phyloP scores from a whole-genome alignment of 1,284 basidiomycete species.

The Hemileia vastatrix region DNA sequence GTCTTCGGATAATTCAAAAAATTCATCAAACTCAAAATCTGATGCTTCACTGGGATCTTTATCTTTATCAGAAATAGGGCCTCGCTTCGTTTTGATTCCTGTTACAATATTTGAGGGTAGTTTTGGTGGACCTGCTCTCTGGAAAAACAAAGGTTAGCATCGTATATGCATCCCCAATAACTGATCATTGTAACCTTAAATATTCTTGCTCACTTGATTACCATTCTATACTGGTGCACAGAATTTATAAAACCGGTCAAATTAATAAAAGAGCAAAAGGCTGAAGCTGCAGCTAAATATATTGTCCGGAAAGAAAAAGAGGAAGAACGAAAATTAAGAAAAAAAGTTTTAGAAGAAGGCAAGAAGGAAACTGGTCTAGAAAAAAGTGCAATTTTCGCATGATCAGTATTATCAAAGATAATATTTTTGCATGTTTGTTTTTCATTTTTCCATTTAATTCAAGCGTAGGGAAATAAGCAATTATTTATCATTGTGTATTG shows the following conservation, averaged over 20 bases:
- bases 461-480: too few relatives aligned
- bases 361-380: conserved; percentile 5
- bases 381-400: conserved; percentile 16
- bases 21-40: neutral
- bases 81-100: conserved; percentile 91
- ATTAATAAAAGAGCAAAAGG: conserved; percentile 11
- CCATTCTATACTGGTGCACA: neutral
- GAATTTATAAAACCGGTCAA: conserved; percentile 19
- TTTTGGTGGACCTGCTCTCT: conserved; percentile 88
- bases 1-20: neutral
- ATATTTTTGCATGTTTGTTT: too few relatives aligned
- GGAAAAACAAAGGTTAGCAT: conserved; percentile 57
- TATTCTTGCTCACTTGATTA: neutral
- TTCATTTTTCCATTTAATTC: too few relatives aligned
- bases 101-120: conserved; percentile 98
- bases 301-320: conserved; percentile 15
- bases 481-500: too few relatives aligned
- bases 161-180: neutral
- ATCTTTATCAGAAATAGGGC: conserved; percentile 85
- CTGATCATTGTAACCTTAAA: neutral
- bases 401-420: too few relatives aligned
- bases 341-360: conserved; percentile 1
- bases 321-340: neutral
- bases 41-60: neutral
- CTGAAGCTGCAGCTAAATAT: conserved; percentile 11